phyloP scores from a whole-genome alignment of 2,329 filamentous ascomycete species.

The Sporothrix brunneoviolacea region DNA sequence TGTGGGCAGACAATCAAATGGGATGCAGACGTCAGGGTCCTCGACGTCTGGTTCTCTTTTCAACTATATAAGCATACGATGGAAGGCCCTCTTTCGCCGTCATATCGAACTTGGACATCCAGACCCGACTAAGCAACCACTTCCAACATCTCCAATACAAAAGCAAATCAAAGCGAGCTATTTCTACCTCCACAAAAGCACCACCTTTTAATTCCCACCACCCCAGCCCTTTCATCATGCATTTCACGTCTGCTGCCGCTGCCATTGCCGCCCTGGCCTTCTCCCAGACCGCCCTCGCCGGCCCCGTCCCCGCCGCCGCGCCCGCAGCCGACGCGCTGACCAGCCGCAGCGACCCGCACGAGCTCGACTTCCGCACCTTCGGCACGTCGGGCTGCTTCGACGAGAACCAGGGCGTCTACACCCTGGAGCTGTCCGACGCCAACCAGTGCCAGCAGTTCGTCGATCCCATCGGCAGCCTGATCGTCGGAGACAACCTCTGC shows the following conservation, averaged over 20 bases:
- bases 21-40: too few relatives aligned
- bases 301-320: not conserved
- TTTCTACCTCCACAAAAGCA: too few relatives aligned
- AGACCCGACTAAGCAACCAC: too few relatives aligned
- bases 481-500: slow-evolving; percentile 9
- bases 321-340: not conserved
- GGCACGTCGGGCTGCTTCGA: slow-evolving; percentile 14
- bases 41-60: too few relatives aligned
- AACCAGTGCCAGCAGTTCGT: slow-evolving; percentile 12
- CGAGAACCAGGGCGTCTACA: slow-evolving; percentile 20
- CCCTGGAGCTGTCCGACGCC: slow-evolving; percentile 10
- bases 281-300: not conserved
- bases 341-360: slow-evolving; percentile 13
- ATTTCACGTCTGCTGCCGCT: slow-evolving; percentile 1
- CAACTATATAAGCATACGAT: too few relatives aligned
- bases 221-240: slow-evolving; percentile 14
- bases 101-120: too few relatives aligned
- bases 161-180: too few relatives aligned
- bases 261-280: slow-evolving; percentile 5
- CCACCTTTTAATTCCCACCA: too few relatives aligned
- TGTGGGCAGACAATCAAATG: too few relatives aligned
- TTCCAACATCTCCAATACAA: too few relatives aligned
- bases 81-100: too few relatives aligned
- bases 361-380: slow-evolving; percentile 19
- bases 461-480: slow-evolving; percentile 13